Conservation (phyloP, 1,284 basidiomycete genomes). For the Melampsora americana region DNA sequence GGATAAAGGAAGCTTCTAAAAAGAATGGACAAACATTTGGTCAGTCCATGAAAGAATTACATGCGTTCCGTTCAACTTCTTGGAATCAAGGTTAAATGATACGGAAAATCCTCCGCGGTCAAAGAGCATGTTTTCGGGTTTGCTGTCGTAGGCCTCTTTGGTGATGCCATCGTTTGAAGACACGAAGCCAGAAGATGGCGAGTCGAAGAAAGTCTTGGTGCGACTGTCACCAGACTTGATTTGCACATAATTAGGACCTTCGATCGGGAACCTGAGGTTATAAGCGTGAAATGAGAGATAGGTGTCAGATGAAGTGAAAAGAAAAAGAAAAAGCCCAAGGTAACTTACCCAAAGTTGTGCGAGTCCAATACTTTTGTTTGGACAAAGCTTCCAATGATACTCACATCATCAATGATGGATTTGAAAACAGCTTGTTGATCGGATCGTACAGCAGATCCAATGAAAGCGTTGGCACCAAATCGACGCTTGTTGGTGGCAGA, state of each 20-base stretch:
- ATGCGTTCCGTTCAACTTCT: background rate
- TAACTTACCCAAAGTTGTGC: background rate
- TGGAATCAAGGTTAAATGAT: background rate
- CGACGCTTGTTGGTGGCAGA: background rate
- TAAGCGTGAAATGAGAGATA: too few species aligned
- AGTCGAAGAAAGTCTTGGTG: too few species aligned
- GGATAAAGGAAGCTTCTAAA: too few species aligned
- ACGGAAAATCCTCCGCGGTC: background rate
- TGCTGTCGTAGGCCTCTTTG: too few species aligned
- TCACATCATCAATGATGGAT: background rate
- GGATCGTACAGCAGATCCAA: too few species aligned
- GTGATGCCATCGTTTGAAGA: too few species aligned
- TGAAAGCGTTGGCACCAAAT: background rate
- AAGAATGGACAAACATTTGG: too few species aligned
- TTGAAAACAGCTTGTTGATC: slow-evolving; percentile 2
- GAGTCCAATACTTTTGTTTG: slow-evolving; percentile 1
- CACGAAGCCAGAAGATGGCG: too few species aligned
- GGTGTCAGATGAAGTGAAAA: background rate
- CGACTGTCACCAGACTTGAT: too few species aligned
- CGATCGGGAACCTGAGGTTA: background rate
- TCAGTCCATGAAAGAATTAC: too few species aligned
- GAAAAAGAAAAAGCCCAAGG: background rate
- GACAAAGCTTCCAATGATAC: background rate
- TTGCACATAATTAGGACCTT: background rate
- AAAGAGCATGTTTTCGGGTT: too few species aligned